Evolutionary conservation across 108 stramenopile genomes (phyloP).

Genomic region (Fragilariopsis cylindrus): DNA sequence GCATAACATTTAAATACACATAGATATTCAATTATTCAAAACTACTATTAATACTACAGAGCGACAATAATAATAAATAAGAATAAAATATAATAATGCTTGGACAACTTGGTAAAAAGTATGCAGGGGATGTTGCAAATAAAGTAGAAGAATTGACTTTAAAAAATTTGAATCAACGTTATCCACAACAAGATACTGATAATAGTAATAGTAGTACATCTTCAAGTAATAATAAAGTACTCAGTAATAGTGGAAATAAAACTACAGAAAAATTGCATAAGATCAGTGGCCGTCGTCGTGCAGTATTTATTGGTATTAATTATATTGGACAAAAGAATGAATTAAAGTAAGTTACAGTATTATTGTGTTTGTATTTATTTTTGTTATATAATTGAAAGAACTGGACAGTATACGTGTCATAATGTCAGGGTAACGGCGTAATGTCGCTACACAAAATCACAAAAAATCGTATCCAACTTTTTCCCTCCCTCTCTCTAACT

Average conservation of each 20-base stretch:
- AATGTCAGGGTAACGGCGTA: too few species aligned
- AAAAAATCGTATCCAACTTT: too few species aligned
- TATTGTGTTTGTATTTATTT: too few species aligned
- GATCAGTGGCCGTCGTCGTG: constrained; percentile 49
- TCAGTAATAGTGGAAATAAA: neutral
- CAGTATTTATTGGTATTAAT: constrained; percentile 82
- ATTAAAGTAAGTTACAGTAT: constrained; percentile 77
- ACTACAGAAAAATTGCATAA: constrained; percentile 11
- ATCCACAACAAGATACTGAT: neutral
- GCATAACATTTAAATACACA: too few species aligned
- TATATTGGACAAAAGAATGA: constrained; percentile 76
- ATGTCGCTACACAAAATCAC: too few species aligned
- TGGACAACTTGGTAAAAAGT: neutral
- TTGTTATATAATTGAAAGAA: too few species aligned
- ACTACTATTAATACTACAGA: neutral
- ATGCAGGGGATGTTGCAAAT: constrained; percentile 6
- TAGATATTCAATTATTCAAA: too few species aligned
- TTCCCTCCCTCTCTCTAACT: too few species aligned
- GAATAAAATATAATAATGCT: constrained; percentile 2
- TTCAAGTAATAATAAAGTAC: neutral
- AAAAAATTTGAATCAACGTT: neutral
- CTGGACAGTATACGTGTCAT: too few species aligned
- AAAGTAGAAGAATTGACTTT: constrained; percentile 14
- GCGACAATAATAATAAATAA: neutral
- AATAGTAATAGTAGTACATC: too few species aligned